Evolutionary conservation across 1,284 basidiomycete genomes (phyloP).

Genomic region (Ustilago shanxiensis): DNA sequence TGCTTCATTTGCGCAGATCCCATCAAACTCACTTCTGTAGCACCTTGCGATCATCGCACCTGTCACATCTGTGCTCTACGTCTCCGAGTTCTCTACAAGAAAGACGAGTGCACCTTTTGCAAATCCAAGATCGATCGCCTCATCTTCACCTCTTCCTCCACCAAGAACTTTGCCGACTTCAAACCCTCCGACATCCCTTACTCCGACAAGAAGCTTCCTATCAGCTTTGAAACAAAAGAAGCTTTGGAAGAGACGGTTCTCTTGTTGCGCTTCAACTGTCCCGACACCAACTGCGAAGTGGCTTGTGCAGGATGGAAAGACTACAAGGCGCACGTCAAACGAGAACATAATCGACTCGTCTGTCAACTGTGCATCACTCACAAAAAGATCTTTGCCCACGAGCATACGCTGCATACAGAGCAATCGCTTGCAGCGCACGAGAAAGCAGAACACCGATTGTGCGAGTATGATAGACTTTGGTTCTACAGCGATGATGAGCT

Average conservation of each 20-base stretch:
- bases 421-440: slow-evolving; percentile 81
- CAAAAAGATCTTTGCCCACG: slow-evolving; percentile 96
- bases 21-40: slow-evolving; percentile 88
- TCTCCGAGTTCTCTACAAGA: slow-evolving; percentile 91
- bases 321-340: slow-evolving; percentile 83
- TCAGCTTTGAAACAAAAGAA: slow-evolving; percentile 89
- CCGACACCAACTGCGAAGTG: slow-evolving; percentile 77
- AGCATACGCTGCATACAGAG: slow-evolving; percentile 86
- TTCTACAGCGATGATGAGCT: slow-evolving; percentile 93
- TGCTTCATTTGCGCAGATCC: slow-evolving; percentile 98
- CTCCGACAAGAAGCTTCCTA: slow-evolving; percentile 74
- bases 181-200: slow-evolving; percentile 58
- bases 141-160: slow-evolving; percentile 82
- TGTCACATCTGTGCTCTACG: slow-evolving; percentile 93
- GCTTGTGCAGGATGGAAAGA: slow-evolving; percentile 89
- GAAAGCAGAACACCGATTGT: slow-evolving; percentile 82
- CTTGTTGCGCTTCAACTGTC: slow-evolving; percentile 78
- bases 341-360: slow-evolving; percentile 78
- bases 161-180: slow-evolving; percentile 56
- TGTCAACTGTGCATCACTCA: slow-evolving; percentile 88
- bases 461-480: slow-evolving; percentile 89
- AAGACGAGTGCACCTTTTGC: slow-evolving; percentile 90
- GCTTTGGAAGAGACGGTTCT: slow-evolving; percentile 96
- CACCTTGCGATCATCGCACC: slow-evolving; percentile 90
- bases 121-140: slow-evolving; percentile 87